Evolutionary conservation across 148 eudicot species (phyloP).

Genomic region (Suaeda aralocaspica): DNA sequence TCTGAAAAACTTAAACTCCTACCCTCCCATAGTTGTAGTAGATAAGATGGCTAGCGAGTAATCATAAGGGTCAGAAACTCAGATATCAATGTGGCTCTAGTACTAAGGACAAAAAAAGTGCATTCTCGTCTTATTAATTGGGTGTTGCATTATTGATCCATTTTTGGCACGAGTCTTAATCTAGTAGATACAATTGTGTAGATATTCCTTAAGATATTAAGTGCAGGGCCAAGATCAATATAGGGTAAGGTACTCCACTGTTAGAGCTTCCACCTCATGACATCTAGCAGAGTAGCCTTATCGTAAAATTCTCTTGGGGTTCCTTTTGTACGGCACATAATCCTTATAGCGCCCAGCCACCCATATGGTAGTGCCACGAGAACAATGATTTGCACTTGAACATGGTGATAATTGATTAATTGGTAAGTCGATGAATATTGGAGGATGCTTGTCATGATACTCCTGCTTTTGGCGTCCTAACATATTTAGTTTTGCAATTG

Average conservation of each 20-base stretch:
- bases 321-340: not conserved
- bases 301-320: not conserved
- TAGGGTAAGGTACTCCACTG: not conserved
- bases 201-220: constrained; percentile 24
- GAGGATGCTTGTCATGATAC: not conserved
- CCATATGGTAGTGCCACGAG: not conserved
- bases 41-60: constrained; percentile 22
- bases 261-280: constrained; percentile 4
- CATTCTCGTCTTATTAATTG: constrained; percentile 14
- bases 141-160: not conserved
- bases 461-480: not conserved
- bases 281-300: not conserved
- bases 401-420: not conserved
- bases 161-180: not conserved
- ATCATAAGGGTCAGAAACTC: constrained; percentile 15
- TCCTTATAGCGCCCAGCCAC: not conserved
- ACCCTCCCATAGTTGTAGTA: not conserved
- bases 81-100: constrained; percentile 15
- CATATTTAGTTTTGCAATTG: not conserved
- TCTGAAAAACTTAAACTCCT: constrained; percentile 6
- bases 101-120: constrained; percentile 21
- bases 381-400: not conserved
- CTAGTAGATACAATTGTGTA: constrained; percentile 14
- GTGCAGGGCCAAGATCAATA: not conserved
- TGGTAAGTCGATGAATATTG: too few species aligned